Conservation (phyloP, 768 basidiomycete species). For the Suillus sp. region DNA sequence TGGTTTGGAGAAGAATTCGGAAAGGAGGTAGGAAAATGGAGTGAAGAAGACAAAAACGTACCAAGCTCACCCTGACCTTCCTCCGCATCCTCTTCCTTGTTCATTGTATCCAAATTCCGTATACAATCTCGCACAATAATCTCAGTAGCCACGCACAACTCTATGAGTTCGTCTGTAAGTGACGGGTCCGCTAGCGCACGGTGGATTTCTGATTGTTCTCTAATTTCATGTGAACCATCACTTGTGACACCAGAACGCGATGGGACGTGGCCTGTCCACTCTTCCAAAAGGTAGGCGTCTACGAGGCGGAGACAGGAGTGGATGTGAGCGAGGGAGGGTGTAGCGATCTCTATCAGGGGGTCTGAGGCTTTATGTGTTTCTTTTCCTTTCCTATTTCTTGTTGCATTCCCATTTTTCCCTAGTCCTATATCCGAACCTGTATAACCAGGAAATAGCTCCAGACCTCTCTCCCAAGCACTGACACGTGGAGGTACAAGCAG, state of each 20-base stretch:
- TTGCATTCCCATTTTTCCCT: neutral
- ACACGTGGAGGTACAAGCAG: slow-evolving; percentile 41
- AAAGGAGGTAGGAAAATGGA: neutral
- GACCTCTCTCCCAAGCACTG: slow-evolving; percentile 41
- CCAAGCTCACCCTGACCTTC: slow-evolving; percentile 1
- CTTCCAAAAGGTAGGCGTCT: slow-evolving; percentile 62
- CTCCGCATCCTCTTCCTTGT: neutral
- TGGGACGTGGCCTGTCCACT: slow-evolving; percentile 43
- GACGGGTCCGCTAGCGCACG: neutral
- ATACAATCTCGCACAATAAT: neutral
- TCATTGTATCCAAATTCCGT: neutral
- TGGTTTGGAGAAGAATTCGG: neutral
- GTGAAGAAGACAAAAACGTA: neutral
- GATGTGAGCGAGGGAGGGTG: slow-evolving; percentile 46
- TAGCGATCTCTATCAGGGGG: slow-evolving; percentile 1
- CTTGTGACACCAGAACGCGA: slow-evolving; percentile 11
- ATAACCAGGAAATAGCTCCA: slow-evolving; percentile 39
- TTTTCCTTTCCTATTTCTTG: neutral
- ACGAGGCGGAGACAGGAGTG: slow-evolving; percentile 60
- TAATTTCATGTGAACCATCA: slow-evolving; percentile 17
- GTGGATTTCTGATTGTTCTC: slow-evolving; percentile 9
- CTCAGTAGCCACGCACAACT: slow-evolving; percentile 5
- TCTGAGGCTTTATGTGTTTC: neutral
- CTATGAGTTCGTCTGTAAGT: slow-evolving; percentile 1
- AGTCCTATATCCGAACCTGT: slow-evolving; percentile 18